Evolutionary conservation across 1,139 yeast genomes (phyloP).

Genomic region (Blastobotrys buckinghamii): DNA sequence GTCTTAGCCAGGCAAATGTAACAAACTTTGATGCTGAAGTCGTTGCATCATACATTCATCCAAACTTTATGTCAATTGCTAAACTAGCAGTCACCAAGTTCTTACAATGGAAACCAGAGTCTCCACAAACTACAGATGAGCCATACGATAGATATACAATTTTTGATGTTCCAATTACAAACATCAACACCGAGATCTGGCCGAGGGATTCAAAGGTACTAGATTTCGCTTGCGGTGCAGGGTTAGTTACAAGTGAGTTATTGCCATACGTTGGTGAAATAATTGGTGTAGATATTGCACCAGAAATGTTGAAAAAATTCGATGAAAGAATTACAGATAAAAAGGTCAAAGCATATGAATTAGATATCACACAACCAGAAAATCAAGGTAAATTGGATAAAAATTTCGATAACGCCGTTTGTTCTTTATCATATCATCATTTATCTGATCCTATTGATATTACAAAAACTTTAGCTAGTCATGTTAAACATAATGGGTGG

Average conservation of each 20-base stretch:
- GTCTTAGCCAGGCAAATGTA: constrained; percentile 1
- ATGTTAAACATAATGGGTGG: constrained; percentile 24
- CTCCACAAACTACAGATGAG: background rate
- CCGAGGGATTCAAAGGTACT: constrained; percentile 16
- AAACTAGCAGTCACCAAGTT: constrained; percentile 5
- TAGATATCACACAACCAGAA: constrained; percentile 1
- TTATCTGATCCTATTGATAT: constrained; percentile 22
- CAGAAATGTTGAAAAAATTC: constrained; percentile 19
- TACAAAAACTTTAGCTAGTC: constrained; percentile 17
- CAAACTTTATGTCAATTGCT: background rate
- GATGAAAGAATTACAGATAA: background rate
- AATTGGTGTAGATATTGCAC: constrained; percentile 29
- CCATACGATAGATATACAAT: background rate
- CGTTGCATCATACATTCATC: constrained; percentile 1
- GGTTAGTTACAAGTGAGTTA: constrained; percentile 23
- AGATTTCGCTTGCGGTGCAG: constrained; percentile 33
- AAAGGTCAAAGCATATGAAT: background rate
- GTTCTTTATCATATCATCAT: constrained; percentile 29
- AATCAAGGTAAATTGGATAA: background rate
- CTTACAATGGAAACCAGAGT: background rate
- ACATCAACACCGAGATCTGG: constrained; percentile 2
- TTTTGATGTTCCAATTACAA: background rate
- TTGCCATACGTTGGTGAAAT: constrained; percentile 22
- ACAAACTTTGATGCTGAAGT: constrained; percentile 8
- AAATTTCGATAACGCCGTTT: constrained; percentile 26